Base-by-base conservation (phyloP, 208 protist species). In the Leishmania tarentolae region DNA sequence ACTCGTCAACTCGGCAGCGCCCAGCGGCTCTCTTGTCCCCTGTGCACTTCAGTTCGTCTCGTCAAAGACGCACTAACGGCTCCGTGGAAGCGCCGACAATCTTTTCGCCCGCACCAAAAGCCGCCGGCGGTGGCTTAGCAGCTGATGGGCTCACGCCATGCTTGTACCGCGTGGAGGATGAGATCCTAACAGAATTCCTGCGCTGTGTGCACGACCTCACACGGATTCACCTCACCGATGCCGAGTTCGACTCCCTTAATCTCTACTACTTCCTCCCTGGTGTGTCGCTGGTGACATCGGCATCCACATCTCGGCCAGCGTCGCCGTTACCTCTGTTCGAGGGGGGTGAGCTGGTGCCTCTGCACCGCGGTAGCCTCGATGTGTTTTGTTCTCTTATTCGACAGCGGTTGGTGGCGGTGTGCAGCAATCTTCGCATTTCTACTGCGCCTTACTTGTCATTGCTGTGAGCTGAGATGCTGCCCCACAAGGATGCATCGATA, bases 261-360 rank as follows among this genome's bases (percentile, higher is more conserved):
- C 77, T 94, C 52, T 83, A 78, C 6, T 94, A 91, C 79, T 86
- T 87, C 61, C 84, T 94, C 19, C 91, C 91, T 65, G 91, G 91
- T 21, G 85, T 94, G 47, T 80, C 84, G 35, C 50, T 83, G n/a
- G 65, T 52, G 28, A 79, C 52, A 56, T 31, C 74, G 17, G 9
- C 19, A 47, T 37, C 3, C 28, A 42, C 47, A 31, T 13, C 77
- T 61, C 19, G 35, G 47, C 3, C n/a, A 24, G 50, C 42, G 52
- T 52, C 66, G 15, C 76, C 85, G 19, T 63, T 94, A 24, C 88
- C 91, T 31, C 76, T 94, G 44, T 92, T 91, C 50, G 21, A n/a
- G 19, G 87, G 87, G 21, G 91, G 91, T 28, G 87, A 89, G 73
- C 75, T 80, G 15, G 73, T 79, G 37, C 80, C 85, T 44, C 85